Percentiles rank a stretch among this genome's conserved stretches.
Evolutionary conservation across 179 eudicot genomes (phyloP).

Genomic region (Amaranthus tricolor): DNA sequence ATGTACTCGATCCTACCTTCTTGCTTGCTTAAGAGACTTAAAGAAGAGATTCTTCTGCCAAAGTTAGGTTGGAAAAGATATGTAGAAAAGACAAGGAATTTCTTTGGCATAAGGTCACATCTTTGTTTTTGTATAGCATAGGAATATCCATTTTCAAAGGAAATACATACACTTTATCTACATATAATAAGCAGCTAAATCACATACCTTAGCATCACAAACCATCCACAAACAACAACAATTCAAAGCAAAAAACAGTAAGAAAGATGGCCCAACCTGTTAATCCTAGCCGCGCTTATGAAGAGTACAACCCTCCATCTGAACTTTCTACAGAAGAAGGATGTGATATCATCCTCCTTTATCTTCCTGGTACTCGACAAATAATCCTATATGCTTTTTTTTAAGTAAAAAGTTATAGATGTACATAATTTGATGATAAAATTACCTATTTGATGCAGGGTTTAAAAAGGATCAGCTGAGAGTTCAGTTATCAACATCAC

Average conservation of each 20-base stretch:
- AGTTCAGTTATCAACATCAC: slow-evolving; percentile 47
- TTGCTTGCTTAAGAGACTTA: slow-evolving; percentile 3
- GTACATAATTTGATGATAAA: neutral
- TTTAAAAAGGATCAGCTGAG: slow-evolving; percentile 56
- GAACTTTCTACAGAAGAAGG: slow-evolving; percentile 24
- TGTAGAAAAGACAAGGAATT: slow-evolving; percentile 25
- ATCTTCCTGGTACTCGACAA: slow-evolving; percentile 25
- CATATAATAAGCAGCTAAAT: neutral
- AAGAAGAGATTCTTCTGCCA: slow-evolving; percentile 16
- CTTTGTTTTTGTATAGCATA: slow-evolving; percentile 4
- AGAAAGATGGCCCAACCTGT: slow-evolving; percentile 14
- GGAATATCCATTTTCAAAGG: slow-evolving; percentile 28
- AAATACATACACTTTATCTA: neutral
- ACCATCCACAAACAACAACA: slow-evolving; percentile 8
- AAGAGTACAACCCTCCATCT: slow-evolving; percentile 28
- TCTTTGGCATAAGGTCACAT: slow-evolving; percentile 22
- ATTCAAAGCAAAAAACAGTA: neutral
- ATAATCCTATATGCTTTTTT: neutral
- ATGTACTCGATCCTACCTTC: too few species aligned
- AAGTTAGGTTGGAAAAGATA: slow-evolving; percentile 14
- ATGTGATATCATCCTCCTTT: slow-evolving; percentile 29
- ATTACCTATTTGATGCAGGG: slow-evolving; percentile 31
- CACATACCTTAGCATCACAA: slow-evolving; percentile 6
- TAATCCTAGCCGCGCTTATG: slow-evolving; percentile 19
- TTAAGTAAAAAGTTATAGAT: neutral